Percentiles rank a stretch among this genome's conserved stretches.
Conservation (phyloP, 2,329 filamentous ascomycete genomes). For the Alternaria consortialis region DNA sequence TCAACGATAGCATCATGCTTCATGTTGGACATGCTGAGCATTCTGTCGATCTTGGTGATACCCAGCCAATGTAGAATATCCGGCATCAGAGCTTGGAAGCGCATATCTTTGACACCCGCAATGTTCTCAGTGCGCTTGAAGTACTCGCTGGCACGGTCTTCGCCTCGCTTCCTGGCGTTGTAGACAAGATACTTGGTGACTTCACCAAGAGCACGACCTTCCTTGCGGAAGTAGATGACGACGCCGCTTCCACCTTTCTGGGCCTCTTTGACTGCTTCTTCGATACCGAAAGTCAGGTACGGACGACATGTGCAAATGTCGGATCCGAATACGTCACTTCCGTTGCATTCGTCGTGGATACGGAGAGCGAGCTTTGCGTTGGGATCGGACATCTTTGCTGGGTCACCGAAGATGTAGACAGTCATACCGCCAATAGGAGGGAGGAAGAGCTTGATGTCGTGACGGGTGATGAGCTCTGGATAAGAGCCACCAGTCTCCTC, state of each 20-base stretch:
- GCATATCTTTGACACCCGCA: slow-evolving; percentile 94
- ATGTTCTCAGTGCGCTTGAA: slow-evolving; percentile 99
- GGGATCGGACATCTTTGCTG: slow-evolving; percentile 90
- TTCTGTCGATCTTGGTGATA: slow-evolving; percentile 97
- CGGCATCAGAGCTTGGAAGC: slow-evolving; percentile 97
- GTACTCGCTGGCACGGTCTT: slow-evolving; percentile 85
- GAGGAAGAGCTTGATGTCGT: slow-evolving; percentile 93
- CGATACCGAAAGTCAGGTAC: slow-evolving; percentile 95
- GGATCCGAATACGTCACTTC: slow-evolving; percentile 95
- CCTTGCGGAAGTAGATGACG: slow-evolving; percentile 98
- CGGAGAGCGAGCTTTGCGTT: slow-evolving; percentile 82
- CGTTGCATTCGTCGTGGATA: slow-evolving; percentile 91
- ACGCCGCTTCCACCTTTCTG: slow-evolving; percentile 93
- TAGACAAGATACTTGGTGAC: slow-evolving; percentile 89
- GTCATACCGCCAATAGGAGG: slow-evolving; percentile 95
- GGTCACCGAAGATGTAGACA: slow-evolving; percentile 96
- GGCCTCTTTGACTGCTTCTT: slow-evolving; percentile 96
- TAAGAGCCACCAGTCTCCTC: slow-evolving; percentile 97
- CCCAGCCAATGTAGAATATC: slow-evolving; percentile 98
- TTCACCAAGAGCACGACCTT: slow-evolving; percentile 92
- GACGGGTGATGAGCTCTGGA: slow-evolving; percentile 92
- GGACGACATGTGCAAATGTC: slow-evolving; percentile 98
- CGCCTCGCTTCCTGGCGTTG: slow-evolving; percentile 79
- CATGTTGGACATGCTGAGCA: slow-evolving; percentile 99
- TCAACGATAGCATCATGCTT: slow-evolving; percentile 89